These are phyloP conservation scores for Rhizopus microsporus DNA, from an alignment of 371 early-diverging fungal species.

Conservation along the genomic window DNA sequence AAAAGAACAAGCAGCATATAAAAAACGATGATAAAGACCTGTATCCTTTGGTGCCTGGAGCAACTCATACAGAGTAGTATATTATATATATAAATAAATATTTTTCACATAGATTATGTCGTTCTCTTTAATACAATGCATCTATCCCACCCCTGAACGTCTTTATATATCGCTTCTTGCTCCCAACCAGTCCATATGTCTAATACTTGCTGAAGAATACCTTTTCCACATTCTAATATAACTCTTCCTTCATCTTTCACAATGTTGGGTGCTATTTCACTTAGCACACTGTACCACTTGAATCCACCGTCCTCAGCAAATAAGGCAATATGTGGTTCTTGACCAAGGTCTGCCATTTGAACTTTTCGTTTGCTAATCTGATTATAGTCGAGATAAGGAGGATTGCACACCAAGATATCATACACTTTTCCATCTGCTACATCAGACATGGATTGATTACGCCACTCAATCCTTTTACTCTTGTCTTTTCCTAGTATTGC, in stretches of 20 bases:
- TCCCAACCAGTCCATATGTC: slow-evolving; percentile 58
- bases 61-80: too few relatives aligned
- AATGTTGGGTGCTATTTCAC: slow-evolving; percentile 31
- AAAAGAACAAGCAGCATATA: not conserved
- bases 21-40: too few relatives aligned
- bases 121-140: slow-evolving; percentile 54
- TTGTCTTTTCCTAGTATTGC: slow-evolving; percentile 26
- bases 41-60: too few relatives aligned
- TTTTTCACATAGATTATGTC: not conserved
- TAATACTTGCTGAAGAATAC: slow-evolving; percentile 60
- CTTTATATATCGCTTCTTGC: slow-evolving; percentile 44
- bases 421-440: slow-evolving; percentile 39
- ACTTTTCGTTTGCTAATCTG: slow-evolving; percentile 34
- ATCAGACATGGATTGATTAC: slow-evolving; percentile 44
- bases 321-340: slow-evolving; percentile 69
- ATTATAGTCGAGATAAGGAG: slow-evolving; percentile 65
- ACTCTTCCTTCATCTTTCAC: slow-evolving; percentile 50
- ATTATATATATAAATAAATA: too few relatives aligned
- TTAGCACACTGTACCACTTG: slow-evolving; percentile 62
- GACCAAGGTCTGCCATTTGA: slow-evolving; percentile 39
- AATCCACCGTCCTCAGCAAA: slow-evolving; percentile 69
- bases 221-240: slow-evolving; percentile 71
- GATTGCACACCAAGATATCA: slow-evolving; percentile 76
- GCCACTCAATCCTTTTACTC: slow-evolving; percentile 30
- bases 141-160: slow-evolving; percentile 60